A percentile compares a stretch with the other conserved stretches of the same genome.
Conservation (phyloP, 768 basidiomycete species). For the Collybia mongolica region DNA sequence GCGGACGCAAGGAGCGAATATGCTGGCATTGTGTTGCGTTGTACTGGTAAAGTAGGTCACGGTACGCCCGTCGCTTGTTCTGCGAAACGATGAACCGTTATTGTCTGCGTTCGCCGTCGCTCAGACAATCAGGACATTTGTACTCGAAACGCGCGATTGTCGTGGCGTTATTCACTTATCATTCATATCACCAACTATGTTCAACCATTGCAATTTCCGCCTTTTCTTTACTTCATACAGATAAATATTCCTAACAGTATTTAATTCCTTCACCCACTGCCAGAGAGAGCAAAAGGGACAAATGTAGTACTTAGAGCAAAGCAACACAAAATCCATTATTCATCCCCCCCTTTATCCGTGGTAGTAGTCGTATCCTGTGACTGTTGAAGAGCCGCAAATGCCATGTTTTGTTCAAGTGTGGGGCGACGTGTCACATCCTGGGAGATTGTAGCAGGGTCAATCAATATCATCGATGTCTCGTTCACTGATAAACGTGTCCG, state of each 20-base stretch:
- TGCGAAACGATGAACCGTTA: slow-evolving; percentile 11
- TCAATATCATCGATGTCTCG: slow-evolving; percentile 40
- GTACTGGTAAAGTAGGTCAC: slow-evolving; percentile 56
- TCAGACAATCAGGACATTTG: slow-evolving; percentile 14
- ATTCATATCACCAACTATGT: slow-evolving; percentile 13
- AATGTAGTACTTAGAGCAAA: slow-evolving; percentile 14
- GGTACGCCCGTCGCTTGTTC: slow-evolving; percentile 31
- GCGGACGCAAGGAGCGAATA: slow-evolving; percentile 29
- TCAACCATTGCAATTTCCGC: slow-evolving; percentile 15
- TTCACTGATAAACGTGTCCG: slow-evolving; percentile 22
- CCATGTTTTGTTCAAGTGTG: slow-evolving; percentile 84
- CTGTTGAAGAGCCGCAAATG: slow-evolving; percentile 67
- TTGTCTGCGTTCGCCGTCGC: slow-evolving; percentile 14
- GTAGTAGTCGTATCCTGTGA: slow-evolving; percentile 32
- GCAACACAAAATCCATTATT: slow-evolving; percentile 3
- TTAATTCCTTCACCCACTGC: slow-evolving; percentile 14
- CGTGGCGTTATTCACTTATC: slow-evolving; percentile 15
- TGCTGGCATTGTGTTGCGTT: slow-evolving; percentile 34
- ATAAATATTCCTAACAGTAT: slow-evolving; percentile 17
- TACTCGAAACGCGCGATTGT: slow-evolving; percentile 11
- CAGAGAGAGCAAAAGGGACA: slow-evolving; percentile 5
- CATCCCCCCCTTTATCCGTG: slow-evolving; percentile 11
- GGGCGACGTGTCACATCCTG: slow-evolving; percentile 53
- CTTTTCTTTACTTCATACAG: slow-evolving; percentile 15
- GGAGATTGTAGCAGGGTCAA: slow-evolving; percentile 36